Conservation (phyloP, 768 basidiomycete species). For the Tulasnella sp. region DNA sequence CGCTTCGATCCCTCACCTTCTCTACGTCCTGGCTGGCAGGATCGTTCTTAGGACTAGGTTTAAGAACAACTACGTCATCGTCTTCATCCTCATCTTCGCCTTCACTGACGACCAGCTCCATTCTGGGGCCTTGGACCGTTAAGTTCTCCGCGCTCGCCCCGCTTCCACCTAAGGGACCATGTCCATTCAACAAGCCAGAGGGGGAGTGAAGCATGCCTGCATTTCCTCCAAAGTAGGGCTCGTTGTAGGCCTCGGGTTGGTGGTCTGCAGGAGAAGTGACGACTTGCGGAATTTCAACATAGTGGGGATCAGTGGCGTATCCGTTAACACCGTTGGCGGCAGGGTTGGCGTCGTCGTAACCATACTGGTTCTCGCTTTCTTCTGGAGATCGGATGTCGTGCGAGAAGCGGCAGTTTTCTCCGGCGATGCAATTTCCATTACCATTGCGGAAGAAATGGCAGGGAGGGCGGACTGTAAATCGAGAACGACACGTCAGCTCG, state of each 20-base stretch:
- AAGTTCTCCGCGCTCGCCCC: neutral
- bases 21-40: slow-evolving; percentile 20
- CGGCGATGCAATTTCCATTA: slow-evolving; percentile 14
- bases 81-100: slow-evolving; percentile 29
- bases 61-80: slow-evolving; percentile 24
- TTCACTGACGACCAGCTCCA: slow-evolving; percentile 26
- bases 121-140: slow-evolving; percentile 15
- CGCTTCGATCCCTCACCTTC: neutral
- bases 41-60: neutral
- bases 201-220: neutral
- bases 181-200: slow-evolving; percentile 21
- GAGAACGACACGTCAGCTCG: neutral
- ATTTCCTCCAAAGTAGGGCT: slow-evolving; percentile 19
- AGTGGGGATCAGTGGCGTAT: neutral
- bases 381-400: slow-evolving; percentile 3
- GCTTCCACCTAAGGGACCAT: neutral
- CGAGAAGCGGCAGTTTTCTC: slow-evolving; percentile 28
- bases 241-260: slow-evolving; percentile 16
- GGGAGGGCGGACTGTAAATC: slow-evolving; percentile 14
- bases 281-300: neutral
- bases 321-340: neutral
- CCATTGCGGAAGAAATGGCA: slow-evolving; percentile 26
- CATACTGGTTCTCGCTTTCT: neutral
- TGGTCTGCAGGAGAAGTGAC: neutral
- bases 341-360: neutral